Conservation (phyloP, 192 early-diverging fungal species). For the Diversispora epigaea region DNA sequence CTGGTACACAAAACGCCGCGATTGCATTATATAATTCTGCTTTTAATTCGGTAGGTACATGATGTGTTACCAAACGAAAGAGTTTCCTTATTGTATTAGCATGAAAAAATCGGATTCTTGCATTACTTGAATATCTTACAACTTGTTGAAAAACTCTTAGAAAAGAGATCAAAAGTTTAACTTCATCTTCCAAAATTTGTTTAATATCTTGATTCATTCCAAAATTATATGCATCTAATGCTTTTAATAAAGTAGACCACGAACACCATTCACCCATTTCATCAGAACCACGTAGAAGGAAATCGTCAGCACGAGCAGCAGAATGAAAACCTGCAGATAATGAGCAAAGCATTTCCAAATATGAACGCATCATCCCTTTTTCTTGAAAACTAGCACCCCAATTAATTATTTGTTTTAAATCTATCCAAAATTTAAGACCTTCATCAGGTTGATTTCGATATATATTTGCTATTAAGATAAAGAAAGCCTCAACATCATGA, state of each 20-base stretch:
- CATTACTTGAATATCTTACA: conserved; percentile 71
- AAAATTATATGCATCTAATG: conserved; percentile 66
- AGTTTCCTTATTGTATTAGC: conserved; percentile 69
- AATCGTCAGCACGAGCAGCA: conserved; percentile 45
- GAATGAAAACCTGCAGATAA: conserved; percentile 75
- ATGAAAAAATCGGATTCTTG: conserved; percentile 67
- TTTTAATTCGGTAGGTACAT: conserved; percentile 76
- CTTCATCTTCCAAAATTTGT: conserved; percentile 73
- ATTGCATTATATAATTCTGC: conserved; percentile 77
- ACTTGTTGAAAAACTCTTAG: conserved; percentile 75
- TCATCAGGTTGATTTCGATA: conserved; percentile 76
- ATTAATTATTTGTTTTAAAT: conserved; percentile 63
- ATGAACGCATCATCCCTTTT: conserved; percentile 63
- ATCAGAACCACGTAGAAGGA: conserved; percentile 38
- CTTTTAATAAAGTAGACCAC: conserved; percentile 77
- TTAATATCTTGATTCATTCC: conserved; percentile 46
- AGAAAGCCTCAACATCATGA: conserved; percentile 69
- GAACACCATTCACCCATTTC: conserved; percentile 59
- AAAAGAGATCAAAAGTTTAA: conserved; percentile 69
- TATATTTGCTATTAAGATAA: conserved; percentile 68
- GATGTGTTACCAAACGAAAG: conserved; percentile 78
- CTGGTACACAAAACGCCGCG: conserved; percentile 75
- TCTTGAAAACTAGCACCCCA: conserved; percentile 64
- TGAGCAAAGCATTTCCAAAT: conserved; percentile 80
- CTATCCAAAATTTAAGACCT: conserved; percentile 70